Percentiles rank a stretch among this genome's conserved stretches.
Conservation (phyloP, 371 early-diverging fungal genomes). For the Phascolomyces articulosus region DNA sequence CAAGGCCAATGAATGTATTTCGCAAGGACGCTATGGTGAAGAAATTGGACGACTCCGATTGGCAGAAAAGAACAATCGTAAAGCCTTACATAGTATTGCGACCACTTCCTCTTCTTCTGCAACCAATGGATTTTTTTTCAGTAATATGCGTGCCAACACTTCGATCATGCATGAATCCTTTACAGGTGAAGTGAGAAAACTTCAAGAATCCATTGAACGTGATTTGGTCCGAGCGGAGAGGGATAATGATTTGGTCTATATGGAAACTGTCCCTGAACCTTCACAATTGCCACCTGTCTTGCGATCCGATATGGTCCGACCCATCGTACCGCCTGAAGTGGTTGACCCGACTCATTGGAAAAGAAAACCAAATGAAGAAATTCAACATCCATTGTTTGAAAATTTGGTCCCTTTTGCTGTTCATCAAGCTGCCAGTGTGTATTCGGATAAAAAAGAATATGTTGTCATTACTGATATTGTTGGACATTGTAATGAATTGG, state of each 20-base stretch:
- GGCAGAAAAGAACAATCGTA: slow-evolving; percentile 44
- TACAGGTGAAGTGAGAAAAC: slow-evolving; percentile 25
- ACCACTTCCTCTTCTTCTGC: slow-evolving; percentile 2
- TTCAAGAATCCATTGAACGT: slow-evolving; percentile 55
- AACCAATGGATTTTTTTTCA: background rate
- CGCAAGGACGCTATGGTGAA: slow-evolving; percentile 82
- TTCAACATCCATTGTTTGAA: slow-evolving; percentile 79
- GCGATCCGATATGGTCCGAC: slow-evolving; percentile 77
- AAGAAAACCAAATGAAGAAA: slow-evolving; percentile 35
- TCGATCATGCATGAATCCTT: slow-evolving; percentile 14
- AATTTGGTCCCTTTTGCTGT: slow-evolving; percentile 89
- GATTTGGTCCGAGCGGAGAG: slow-evolving; percentile 76
- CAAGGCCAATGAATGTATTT: slow-evolving; percentile 73
- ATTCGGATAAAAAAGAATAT: slow-evolving; percentile 75
- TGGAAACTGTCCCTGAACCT: slow-evolving; percentile 75
- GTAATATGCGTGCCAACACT: background rate
- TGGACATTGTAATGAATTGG: slow-evolving; percentile 62
- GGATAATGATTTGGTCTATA: slow-evolving; percentile 89
- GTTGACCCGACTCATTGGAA: slow-evolving; percentile 30
- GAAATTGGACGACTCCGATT: slow-evolving; percentile 77
- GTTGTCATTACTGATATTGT: slow-evolving; percentile 69
- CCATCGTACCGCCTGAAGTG: slow-evolving; percentile 46
- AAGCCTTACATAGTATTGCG: slow-evolving; percentile 28
- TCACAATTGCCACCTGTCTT: slow-evolving; percentile 60
- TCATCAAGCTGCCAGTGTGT: slow-evolving; percentile 86